A percentile compares a stretch with the other conserved stretches of the same genome.
phyloP scores from a whole-genome alignment of 1,139 yeast species.

The Hemisphaericaspora subhashii region DNA sequence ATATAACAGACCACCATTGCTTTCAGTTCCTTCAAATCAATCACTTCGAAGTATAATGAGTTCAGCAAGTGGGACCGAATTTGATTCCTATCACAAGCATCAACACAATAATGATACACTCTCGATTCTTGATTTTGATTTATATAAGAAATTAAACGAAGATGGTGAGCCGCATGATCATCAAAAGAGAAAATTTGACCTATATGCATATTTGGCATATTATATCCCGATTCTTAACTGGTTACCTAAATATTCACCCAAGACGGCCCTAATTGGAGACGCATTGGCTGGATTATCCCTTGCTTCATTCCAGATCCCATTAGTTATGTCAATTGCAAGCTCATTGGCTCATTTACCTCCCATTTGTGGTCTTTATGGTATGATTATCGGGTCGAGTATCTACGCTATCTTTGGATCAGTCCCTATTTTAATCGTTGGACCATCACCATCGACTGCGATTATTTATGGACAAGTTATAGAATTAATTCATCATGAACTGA shows the following conservation, averaged over 20 bases:
- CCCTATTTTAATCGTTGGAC: slow-evolving; percentile 36
- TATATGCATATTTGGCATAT: slow-evolving; percentile 30
- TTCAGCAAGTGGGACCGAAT: slow-evolving; percentile 18
- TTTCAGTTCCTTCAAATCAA: slow-evolving; percentile 27
- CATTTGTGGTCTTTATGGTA: slow-evolving; percentile 30
- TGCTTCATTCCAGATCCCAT: slow-evolving; percentile 36
- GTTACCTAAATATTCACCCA: slow-evolving; percentile 27
- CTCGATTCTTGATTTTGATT: slow-evolving; percentile 11
- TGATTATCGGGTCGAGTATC: slow-evolving; percentile 27
- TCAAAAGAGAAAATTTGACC: slow-evolving; percentile 16
- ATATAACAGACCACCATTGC: slow-evolving; percentile 23
- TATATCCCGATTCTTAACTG: slow-evolving; percentile 34
- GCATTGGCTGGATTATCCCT: slow-evolving; percentile 33
- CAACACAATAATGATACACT: slow-evolving; percentile 13
- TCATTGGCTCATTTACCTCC: slow-evolving; percentile 36
- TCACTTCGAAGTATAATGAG: slow-evolving; percentile 22
- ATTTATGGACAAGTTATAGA: slow-evolving; percentile 33
- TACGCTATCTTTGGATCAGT: slow-evolving; percentile 35
- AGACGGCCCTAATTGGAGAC: slow-evolving; percentile 25
- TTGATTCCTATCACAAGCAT: slow-evolving; percentile 16
- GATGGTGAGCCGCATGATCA: slow-evolving; percentile 2
- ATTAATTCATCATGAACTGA: slow-evolving; percentile 17
- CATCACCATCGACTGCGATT: slow-evolving; percentile 34
- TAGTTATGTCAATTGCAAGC: slow-evolving; percentile 36
- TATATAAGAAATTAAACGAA: slow-evolving; percentile 11